phyloP scores from a whole-genome alignment of 768 basidiomycete species.

The Kwoniella bestiolae region DNA sequence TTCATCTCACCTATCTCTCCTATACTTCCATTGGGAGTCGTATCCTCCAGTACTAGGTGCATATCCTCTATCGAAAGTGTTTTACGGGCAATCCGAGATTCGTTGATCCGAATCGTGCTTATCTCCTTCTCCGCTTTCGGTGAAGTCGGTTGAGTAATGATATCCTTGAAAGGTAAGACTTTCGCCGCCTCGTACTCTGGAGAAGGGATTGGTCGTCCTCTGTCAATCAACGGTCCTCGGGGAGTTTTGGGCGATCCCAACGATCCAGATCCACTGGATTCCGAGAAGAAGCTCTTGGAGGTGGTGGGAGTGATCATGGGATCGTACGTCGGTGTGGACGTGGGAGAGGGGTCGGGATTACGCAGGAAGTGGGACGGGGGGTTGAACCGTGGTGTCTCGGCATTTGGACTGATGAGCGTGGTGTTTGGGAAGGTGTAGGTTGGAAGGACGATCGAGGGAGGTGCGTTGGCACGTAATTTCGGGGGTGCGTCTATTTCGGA shows the following conservation, averaged over 20 bases:
- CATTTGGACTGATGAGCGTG: conserved; percentile 4
- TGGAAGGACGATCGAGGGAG: conserved; percentile 34
- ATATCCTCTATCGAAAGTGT: conserved; percentile 24
- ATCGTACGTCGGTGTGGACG: background rate
- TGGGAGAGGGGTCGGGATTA: conserved; percentile 19
- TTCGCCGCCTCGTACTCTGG: conserved; percentile 31
- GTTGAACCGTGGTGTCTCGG: conserved; percentile 33
- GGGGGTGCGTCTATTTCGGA: background rate
- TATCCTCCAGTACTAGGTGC: conserved; percentile 2
- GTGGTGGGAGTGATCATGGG: conserved; percentile 10
- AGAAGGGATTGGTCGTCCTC: conserved; percentile 40
- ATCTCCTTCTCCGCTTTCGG: background rate
- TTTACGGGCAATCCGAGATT: background rate
- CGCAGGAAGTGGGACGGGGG: conserved; percentile 45
- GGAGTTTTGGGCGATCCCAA: background rate
- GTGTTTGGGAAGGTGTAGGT: conserved; percentile 31
- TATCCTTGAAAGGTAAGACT: conserved; percentile 20
- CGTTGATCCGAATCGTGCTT: background rate
- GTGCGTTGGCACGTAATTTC: conserved; percentile 21
- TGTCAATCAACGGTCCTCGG: conserved; percentile 35
- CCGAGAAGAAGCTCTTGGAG: conserved; percentile 3
- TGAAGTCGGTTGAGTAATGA: background rate
- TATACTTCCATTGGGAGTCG: background rate
- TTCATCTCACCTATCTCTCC: background rate
- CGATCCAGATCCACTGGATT: no score